Evolutionary conservation across 345 rosid genomes (phyloP), one percentile per base, ranked within the genome.

Genomic region (Bretschneidera sinensis): DNA sequence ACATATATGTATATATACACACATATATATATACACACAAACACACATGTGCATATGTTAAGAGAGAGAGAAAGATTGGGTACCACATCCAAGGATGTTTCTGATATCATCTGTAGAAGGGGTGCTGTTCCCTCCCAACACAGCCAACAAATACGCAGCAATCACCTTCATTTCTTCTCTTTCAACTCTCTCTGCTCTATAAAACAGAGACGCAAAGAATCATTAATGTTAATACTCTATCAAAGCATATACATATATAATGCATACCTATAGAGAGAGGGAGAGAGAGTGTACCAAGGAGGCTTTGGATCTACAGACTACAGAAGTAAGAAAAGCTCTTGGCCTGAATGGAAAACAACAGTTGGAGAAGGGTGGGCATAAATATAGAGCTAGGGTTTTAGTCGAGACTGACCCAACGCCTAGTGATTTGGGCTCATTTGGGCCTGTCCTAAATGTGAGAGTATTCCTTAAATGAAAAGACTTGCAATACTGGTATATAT

Each of bases 141-240:
- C 84, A 16, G 83, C 84, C 64, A 84, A 54, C 75, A 84, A 59
- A 66, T 71, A 84, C 4, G 89, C 89, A 31, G 89, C 86, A 17
- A 75, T 43, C 24, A 77, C 75, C 84, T 84, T 81, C 84, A 79
- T 84, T 55, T 53, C n/a, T 25, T 60, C 43, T 18, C 24, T 53
- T 24, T 39, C 45, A 39, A 14, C 45, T 11, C 10, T 39, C 45
- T 11, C 45, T 39, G 45, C 1, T 14, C 10, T 1, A 39, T 5
- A 39, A 39, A 7, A 5, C 16, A n/a, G n/a, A 24, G 21, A 39
- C 43, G 19, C 0, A 43, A 20, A 5, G 16, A 7, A 39, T 39
- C 11, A 39, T 13, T 1, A 39, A 39, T 13, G 45, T 39, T 14
- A 39, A 13, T 39, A 39, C 45, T 39, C 45, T 39, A 39, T 39